Base-by-base conservation (phyloP, 208 protist genomes). In the Trypanosoma theileri region DNA sequence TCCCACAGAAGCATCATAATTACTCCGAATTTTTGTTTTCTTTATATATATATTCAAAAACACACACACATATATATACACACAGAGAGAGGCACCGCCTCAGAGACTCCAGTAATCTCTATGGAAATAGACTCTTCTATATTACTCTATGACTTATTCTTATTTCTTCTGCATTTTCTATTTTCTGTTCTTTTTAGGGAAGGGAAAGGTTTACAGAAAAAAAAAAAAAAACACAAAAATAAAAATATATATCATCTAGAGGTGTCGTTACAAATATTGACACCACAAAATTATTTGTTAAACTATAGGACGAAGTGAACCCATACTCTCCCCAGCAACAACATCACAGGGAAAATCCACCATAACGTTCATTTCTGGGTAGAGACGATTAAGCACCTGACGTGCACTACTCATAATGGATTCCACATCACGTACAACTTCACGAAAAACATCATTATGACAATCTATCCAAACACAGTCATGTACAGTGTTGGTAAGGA, bases 401-500 rank as follows among this genome's bases (percentile, higher is more conserved):
- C 85, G 87, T 17, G 93, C 93, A 66, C 82, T 89, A 68, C 79
- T 82, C 85, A 97, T 95, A 59, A 94, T 93, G 22, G 67, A 51
- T 69, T 96, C 86, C 42, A 93, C 86, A 62, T 96, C 93, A 52
- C 86, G 79, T 17, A 81, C 88, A 13, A 96, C 91, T 46, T 88
- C 69, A 21, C 64, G 72, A 62, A 89, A 94, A 12, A 96, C 79
- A 45, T 91, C 93, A 40, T 81, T 69, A 59, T 95, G 91, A 66
- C 81, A 87, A 75, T 97, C 93, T 45, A 97, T 87, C 93, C 93
- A 97, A 41, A 97, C 93, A 52, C 93, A 97, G 67, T 97, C 93
- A 73, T 97, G 93, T 48, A 97, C 93, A 8, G 93, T 97, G 77
- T 97, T 97, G 31, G 84, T 95, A 24, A 97, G 80, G 40, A 95